A percentile compares a stretch with the other conserved stretches of the same genome.
phyloP scores from a whole-genome alignment of 768 basidiomycete genomes.

The Epithele typhae region DNA sequence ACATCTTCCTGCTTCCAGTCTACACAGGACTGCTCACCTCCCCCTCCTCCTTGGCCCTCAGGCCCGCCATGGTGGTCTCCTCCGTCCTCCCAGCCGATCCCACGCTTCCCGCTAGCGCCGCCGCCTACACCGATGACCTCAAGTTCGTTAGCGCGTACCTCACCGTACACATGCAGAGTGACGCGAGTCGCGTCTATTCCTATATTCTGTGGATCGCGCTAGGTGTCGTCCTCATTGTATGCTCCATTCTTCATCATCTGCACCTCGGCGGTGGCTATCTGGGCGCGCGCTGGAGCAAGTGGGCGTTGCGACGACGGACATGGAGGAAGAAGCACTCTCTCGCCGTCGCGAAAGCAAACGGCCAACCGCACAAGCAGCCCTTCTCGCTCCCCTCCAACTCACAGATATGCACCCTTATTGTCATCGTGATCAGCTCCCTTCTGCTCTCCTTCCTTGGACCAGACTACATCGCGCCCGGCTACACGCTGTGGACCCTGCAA shows the following conservation, averaged over 20 bases:
- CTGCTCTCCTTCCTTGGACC: constrained; percentile 54
- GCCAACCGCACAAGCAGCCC: constrained; percentile 38
- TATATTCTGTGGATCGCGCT: constrained; percentile 59
- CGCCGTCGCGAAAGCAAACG: constrained; percentile 28
- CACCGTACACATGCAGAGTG: constrained; percentile 49
- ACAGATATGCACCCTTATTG: constrained; percentile 47
- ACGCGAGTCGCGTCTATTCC: constrained; percentile 48
- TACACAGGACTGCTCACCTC: too few species aligned
- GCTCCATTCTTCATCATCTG: constrained; percentile 40
- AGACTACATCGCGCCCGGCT: constrained; percentile 59
- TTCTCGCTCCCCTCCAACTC: constrained; percentile 57
- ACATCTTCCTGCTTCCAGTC: too few species aligned
- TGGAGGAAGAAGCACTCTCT: constrained; percentile 47
- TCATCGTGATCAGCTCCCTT: constrained; percentile 40
- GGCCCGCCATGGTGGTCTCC: too few species aligned
- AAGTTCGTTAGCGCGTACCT: constrained; percentile 58
- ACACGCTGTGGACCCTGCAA: constrained; percentile 34
- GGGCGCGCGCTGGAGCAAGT: constrained; percentile 55
- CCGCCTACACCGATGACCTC: constrained; percentile 35
- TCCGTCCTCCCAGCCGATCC: constrained; percentile 2
- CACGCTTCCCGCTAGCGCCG: constrained; percentile 11
- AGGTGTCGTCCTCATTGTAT: constrained; percentile 35
- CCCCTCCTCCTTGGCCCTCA: too few species aligned
- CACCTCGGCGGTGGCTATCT: constrained; percentile 36
- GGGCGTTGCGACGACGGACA: constrained; percentile 54